Base-by-base conservation (phyloP, 2,329 filamentous ascomycete genomes). In the Beauveria pseudobassiana region DNA sequence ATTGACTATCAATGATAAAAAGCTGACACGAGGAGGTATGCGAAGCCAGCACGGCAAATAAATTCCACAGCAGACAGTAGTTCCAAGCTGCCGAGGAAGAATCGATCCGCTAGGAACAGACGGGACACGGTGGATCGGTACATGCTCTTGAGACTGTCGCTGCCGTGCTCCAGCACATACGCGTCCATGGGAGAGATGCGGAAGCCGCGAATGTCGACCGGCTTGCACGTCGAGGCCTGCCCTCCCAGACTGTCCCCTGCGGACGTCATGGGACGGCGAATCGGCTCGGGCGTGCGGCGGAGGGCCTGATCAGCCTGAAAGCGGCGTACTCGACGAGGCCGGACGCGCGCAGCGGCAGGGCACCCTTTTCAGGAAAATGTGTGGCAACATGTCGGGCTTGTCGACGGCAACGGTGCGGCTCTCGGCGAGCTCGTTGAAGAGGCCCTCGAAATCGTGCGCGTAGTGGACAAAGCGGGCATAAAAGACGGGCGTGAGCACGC, bases 381-480 rank as follows among this genome's bases (percentile, higher is more conserved):
- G 73, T 20, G 76, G 75, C 10, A 89, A 71, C 1, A 84, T 66
- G 14, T 83, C 76, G 1, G 82, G 80, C 14, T 77, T 77, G 6
- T 85, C 83, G 10, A 87, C 72, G 74, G 77, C 81, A 8, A 87
- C 70, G 0, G 86, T 89, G 45, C 77, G 74, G 65, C 80, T 87
- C 62, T 85, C 84, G 50, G 81, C 71, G 68, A 83, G 69, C 68
- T 89, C 86, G 63, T 80, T 78, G 61, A 86, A 82, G 34, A 89
- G 75, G 1, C 84, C 85, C 66, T 87, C 83, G 20, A 83, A 77
- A 24, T 84, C 82, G 67, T 87, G 79, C 0, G 82, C 76, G 68
- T 90, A 89, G 64, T 82, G 79, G 0, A 86, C 77, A 53, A 90
- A 85, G 30, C 86, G 80, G 14, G 82, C 79, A 74, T 91, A 91